Conservation (phyloP, 179 eudicot genomes). For the Silene coronaria region DNA sequence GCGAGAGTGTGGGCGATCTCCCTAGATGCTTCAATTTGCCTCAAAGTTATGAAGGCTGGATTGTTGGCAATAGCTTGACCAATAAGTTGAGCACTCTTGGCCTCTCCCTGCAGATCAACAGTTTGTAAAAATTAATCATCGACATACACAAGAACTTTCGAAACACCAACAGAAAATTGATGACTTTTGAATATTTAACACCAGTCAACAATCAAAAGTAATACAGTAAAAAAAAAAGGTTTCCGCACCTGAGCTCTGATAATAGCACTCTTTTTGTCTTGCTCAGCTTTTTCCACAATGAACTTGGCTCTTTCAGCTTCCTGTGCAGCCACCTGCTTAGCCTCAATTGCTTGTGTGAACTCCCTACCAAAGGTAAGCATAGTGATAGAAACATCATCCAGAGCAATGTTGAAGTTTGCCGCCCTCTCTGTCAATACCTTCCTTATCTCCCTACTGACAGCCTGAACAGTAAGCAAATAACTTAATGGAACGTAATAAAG, state of each 20-base stretch:
- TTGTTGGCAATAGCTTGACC: slow-evolving; percentile 45
- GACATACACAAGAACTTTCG: background rate
- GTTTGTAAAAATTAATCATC: background rate
- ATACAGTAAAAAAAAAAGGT: no score
- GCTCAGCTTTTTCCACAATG: slow-evolving; percentile 46
- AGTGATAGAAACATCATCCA: slow-evolving; percentile 84
- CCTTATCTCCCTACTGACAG: slow-evolving; percentile 36
- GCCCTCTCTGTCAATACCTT: slow-evolving; percentile 55
- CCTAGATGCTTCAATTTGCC: slow-evolving; percentile 40
- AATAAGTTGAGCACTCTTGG: slow-evolving; percentile 43
- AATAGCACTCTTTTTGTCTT: slow-evolving; percentile 42
- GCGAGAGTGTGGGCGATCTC: slow-evolving; percentile 37
- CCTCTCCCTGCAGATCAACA: slow-evolving; percentile 34
- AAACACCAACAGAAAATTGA: no score
- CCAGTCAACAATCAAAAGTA: no score
- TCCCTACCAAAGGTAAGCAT: slow-evolving; percentile 57
- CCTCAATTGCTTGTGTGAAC: slow-evolving; percentile 72
- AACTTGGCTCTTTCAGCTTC: slow-evolving; percentile 51
- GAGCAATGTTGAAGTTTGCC: slow-evolving; percentile 50
- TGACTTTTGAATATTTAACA: no score
- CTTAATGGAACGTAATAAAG: background rate
- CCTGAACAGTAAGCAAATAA: slow-evolving; percentile 12
- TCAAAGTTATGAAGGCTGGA: slow-evolving; percentile 39
- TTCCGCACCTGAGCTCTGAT: slow-evolving; percentile 49
- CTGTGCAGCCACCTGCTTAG: slow-evolving; percentile 67